These are phyloP conservation scores for Nymphaea thermarum DNA, from an alignment of 164 flowering plant species.

Conservation along the genomic window DNA sequence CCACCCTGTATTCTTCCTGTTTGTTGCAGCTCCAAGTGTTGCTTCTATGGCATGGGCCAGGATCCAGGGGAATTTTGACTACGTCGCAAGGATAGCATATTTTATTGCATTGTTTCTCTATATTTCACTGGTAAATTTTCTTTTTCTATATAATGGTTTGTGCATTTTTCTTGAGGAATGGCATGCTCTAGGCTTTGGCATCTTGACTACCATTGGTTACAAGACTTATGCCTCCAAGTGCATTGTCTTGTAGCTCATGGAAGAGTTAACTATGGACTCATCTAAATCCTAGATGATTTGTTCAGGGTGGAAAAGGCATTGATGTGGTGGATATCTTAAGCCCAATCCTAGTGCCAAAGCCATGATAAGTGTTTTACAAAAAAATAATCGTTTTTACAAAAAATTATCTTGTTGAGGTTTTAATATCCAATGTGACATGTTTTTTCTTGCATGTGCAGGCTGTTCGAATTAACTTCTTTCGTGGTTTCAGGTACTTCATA, in stretches of 20 bases:
- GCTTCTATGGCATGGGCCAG: constrained; percentile 80
- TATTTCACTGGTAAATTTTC: constrained; percentile 24
- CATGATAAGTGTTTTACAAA: not conserved
- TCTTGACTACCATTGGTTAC: too few species aligned
- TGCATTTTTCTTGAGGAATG: not conserved
- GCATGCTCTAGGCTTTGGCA: not conserved
- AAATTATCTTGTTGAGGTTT: not conserved
- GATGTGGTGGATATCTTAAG: too few species aligned
- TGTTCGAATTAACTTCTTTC: constrained; percentile 66
- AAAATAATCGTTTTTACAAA: too few species aligned
- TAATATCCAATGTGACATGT: not conserved
- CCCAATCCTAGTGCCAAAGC: too few species aligned
- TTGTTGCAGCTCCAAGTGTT: constrained; percentile 81
- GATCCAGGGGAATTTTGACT: constrained; percentile 54
- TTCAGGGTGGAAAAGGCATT: too few species aligned
- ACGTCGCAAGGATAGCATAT: constrained; percentile 47
- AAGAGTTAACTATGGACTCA: too few species aligned
- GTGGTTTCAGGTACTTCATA: constrained; percentile 44
- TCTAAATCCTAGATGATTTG: too few species aligned
- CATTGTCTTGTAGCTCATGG: too few species aligned
- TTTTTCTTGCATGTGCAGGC: constrained; percentile 37
- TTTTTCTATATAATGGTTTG: constrained; percentile 20
- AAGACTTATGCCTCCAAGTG: too few species aligned
- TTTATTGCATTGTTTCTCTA: constrained; percentile 80
- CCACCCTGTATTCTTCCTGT: constrained; percentile 75